A percentile compares a stretch with the other conserved stretches of the same genome.
These are phyloP conservation scores for Vitis hybrid DNA, from an alignment of 177 flowering plant species.

Conservation along the genomic window DNA sequence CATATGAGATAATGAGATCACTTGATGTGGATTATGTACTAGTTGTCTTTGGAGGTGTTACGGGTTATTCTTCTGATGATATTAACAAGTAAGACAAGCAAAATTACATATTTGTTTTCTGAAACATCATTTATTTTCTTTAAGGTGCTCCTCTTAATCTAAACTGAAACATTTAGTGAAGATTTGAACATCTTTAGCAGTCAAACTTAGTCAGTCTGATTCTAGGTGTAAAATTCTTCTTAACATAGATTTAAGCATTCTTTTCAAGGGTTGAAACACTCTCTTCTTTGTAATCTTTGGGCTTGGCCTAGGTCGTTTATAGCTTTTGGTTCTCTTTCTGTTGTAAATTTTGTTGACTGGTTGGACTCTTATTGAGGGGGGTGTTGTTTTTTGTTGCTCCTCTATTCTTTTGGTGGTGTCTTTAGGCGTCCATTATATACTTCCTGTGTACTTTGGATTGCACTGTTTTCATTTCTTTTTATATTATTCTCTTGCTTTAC, in stretches of 20 bases:
- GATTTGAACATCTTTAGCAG: neutral
- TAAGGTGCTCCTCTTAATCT: neutral
- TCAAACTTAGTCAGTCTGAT: neutral
- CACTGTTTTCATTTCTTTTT: too few relatives aligned
- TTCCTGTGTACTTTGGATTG: too few relatives aligned
- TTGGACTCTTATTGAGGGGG: too few relatives aligned
- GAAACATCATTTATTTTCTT: neutral
- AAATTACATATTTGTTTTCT: neutral
- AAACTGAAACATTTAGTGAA: neutral
- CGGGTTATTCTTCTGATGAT: slow-evolving; percentile 99
- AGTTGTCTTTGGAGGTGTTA: slow-evolving; percentile 99
- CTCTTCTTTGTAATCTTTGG: too few relatives aligned
- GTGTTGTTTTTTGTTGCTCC: too few relatives aligned
- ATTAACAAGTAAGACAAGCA: slow-evolving; percentile 86
- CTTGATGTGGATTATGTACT: slow-evolving; percentile 95
- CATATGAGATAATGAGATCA: slow-evolving; percentile 92
- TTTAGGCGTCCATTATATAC: too few relatives aligned
- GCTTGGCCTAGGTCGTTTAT: too few relatives aligned
- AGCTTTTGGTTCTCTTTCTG: too few relatives aligned
- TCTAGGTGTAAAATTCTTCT: neutral
- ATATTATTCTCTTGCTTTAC: too few relatives aligned
- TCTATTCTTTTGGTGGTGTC: too few relatives aligned
- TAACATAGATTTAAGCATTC: neutral
- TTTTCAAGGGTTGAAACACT: too few relatives aligned
- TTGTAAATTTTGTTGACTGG: too few relatives aligned